Evolutionary conservation across 1,139 yeast species (phyloP), one percentile per base, ranked within the genome.

Genomic region (Kurtzmaniella quercitrusa): DNA sequence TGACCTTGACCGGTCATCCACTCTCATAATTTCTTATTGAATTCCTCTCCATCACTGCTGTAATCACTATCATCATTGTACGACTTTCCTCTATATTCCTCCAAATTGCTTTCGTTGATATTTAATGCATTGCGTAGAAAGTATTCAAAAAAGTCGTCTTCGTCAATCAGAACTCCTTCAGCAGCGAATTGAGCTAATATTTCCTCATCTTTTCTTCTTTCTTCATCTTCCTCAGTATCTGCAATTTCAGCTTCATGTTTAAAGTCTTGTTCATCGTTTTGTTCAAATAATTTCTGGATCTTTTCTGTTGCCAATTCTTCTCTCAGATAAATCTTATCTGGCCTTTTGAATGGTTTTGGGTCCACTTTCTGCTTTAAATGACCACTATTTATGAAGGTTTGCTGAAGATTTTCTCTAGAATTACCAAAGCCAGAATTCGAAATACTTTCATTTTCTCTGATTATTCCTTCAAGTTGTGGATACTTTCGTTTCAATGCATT

Each of bases 61-160:
- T 55, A 50, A 15, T 58, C 59, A 15, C 55, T 51, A 9, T 59
- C 62, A 45, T 59, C 52, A 41, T 54, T 55, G 39, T 56, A 53
- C 9, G 26, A 22, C n/a, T 26, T 19, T 26, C 30, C 4, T 26
- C 30, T 28, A 48, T 33, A 37, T 57, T 50, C 43, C 37, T 61
- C 71, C 21, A 74, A 49, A 38, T 76, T 70, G 22, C 66, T 66
- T 28, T 68, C 71, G 1, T 60, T 52, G 45, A 74, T 46, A 35
- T 74, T 67, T 34, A 81, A 55, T 0, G 80, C 86, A 33, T 77
- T 75, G 42, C 68, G 68, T 28, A 78, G 60, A 54, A 80, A 76
- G 54, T 67, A 79, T 55, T 80, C 85, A 54, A 80, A 71, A 56
- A 81, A 79, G 52, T 80, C 87, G 53, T 82, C 88, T 46, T 78